A percentile compares a stretch with the other conserved stretches of the same genome.
Conservation (phyloP, 306 rosid species). For the Vicia faba region DNA sequence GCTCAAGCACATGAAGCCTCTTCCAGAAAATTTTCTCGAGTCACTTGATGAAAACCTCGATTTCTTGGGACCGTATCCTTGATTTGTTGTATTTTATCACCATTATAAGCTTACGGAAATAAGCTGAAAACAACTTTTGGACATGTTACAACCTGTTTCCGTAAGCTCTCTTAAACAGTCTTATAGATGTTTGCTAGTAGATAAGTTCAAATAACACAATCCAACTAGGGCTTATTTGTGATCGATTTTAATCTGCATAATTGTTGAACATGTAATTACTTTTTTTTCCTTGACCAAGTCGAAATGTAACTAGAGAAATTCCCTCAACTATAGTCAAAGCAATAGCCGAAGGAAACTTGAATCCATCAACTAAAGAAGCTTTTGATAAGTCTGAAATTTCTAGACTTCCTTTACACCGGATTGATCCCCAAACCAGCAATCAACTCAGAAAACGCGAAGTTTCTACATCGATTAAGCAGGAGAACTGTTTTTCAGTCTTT, state of each 20-base stretch:
- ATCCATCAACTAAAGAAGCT: slow-evolving; percentile 79
- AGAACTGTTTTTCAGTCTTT: slow-evolving; percentile 55
- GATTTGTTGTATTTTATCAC: neutral
- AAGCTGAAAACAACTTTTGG: neutral
- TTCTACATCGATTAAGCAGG: slow-evolving; percentile 38
- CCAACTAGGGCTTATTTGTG: neutral
- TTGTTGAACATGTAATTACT: neutral
- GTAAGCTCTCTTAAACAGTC: neutral
- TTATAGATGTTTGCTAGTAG: neutral
- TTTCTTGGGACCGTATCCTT: slow-evolving; percentile 97
- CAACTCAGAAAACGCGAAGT: slow-evolving; percentile 43
- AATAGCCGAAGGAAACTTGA: slow-evolving; percentile 83
- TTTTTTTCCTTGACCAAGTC: slow-evolving; percentile 52
- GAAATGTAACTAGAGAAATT: slow-evolving; percentile 58
- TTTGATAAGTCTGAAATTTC: slow-evolving; percentile 54
- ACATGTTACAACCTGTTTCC: neutral
- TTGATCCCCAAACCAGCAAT: slow-evolving; percentile 39
- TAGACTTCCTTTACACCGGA: slow-evolving; percentile 36
- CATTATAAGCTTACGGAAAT: slow-evolving; percentile 3
- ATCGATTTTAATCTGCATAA: neutral
- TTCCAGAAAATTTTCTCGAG: slow-evolving; percentile 55
- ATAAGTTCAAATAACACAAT: neutral
- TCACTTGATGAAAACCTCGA: slow-evolving; percentile 62
- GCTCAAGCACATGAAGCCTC: slow-evolving; percentile 76
- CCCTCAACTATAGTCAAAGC: slow-evolving; percentile 69